phyloP scores from a whole-genome alignment of 2,329 filamentous ascomycete genomes.

The Claviceps arundinis region DNA sequence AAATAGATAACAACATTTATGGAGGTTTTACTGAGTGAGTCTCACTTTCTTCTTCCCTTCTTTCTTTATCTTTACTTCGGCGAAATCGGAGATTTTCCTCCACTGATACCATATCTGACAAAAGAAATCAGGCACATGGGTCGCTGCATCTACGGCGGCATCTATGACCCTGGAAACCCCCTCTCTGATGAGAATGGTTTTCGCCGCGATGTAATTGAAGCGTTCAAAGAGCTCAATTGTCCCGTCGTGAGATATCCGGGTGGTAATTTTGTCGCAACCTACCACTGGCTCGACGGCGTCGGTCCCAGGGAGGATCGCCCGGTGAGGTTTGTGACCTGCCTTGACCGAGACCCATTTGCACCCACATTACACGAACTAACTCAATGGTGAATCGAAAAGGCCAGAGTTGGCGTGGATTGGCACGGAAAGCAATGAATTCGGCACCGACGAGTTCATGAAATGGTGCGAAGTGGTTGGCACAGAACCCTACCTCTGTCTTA shows the following conservation, averaged over 20 bases:
- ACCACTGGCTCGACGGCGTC: background rate
- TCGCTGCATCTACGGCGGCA: background rate
- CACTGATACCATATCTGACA: background rate
- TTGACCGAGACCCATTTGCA: background rate
- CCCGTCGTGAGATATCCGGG: background rate
- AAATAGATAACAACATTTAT: background rate
- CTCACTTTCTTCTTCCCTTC: background rate
- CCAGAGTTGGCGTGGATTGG: background rate
- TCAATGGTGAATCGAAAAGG: background rate
- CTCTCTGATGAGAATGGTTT: background rate
- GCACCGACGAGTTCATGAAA: constrained; percentile 1
- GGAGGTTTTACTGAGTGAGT: background rate
- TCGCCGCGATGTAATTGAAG: background rate
- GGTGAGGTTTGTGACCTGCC: background rate
- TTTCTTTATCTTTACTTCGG: too few species aligned
- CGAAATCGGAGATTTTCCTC: background rate
- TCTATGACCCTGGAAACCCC: background rate
- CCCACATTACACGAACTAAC: background rate
- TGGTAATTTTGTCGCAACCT: background rate
- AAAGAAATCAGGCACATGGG: background rate
- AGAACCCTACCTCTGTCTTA: background rate
- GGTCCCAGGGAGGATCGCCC: background rate
- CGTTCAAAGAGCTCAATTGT: constrained; percentile 1
- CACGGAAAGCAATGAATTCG: background rate
- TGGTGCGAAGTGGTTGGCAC: background rate